A percentile compares a stretch with the other conserved stretches of the same genome.
These are phyloP conservation scores for Galerina sulciceps DNA, from an alignment of 768 basidiomycete genomes.

Conservation along the genomic window DNA sequence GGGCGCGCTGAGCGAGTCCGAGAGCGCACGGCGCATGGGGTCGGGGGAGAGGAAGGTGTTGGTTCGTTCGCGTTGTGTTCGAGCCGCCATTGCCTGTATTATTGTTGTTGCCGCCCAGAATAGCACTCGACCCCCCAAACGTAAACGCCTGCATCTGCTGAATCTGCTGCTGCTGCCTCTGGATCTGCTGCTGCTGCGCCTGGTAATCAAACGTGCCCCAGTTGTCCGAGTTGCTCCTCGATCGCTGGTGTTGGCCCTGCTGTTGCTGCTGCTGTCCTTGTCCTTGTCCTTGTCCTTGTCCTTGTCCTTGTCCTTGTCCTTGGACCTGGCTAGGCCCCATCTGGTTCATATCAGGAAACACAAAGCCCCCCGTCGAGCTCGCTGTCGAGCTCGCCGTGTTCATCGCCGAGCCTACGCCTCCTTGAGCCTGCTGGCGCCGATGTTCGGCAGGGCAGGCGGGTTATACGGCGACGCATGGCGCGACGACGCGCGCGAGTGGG, in stretches of 20 bases:
- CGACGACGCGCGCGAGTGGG: conserved; percentile 8
- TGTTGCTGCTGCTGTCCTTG: conserved; percentile 24
- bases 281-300: no score
- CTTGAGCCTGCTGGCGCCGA: background rate
- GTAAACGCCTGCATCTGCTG: conserved; percentile 29
- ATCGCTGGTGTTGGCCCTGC: conserved; percentile 35
- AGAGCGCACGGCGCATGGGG: conserved; percentile 53
- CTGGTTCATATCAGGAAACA: conserved; percentile 6
- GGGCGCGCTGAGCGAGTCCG: conserved; percentile 42
- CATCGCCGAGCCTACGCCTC: background rate
- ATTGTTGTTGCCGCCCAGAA: background rate
- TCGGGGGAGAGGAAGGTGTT: conserved; percentile 37
- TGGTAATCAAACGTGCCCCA: conserved; percentile 16
- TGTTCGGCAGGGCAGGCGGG: background rate
- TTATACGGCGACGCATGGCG: no score
- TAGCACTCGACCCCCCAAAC: conserved; percentile 27
- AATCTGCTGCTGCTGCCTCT: conserved; percentile 4
- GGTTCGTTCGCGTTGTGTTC: background rate
- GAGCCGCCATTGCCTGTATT: no score
- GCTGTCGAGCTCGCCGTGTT: background rate
- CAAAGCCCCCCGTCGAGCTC: background rate
- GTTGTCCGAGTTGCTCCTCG: conserved; percentile 66
- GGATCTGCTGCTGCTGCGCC: conserved; percentile 9
- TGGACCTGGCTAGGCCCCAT: no score
- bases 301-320: conserved; percentile 12